These are phyloP conservation scores for Linnemannia hyalina DNA, from an alignment of 192 early-diverging fungal species.

Conservation along the genomic window DNA sequence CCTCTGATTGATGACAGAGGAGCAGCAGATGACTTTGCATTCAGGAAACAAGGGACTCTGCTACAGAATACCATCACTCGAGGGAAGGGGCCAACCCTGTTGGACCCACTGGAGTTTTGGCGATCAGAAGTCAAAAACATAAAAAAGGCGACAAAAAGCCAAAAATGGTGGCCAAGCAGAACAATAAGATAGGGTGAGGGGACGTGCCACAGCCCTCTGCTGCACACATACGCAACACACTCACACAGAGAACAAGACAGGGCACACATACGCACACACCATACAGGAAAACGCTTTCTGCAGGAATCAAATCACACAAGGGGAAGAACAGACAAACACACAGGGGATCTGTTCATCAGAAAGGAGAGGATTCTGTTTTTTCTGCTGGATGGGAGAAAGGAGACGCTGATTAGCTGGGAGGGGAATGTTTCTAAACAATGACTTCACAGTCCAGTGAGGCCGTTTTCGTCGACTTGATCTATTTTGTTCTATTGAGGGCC, in stretches of 20 bases:
- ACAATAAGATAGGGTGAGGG: constrained; percentile 2
- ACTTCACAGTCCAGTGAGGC: neutral
- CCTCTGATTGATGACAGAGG: neutral
- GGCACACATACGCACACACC: neutral
- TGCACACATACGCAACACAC: neutral
- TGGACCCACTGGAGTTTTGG: constrained; percentile 37
- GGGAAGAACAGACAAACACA: neutral
- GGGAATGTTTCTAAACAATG: neutral
- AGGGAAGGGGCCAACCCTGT: neutral
- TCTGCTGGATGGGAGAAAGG: neutral
- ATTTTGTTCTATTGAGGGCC: constrained; percentile 7
- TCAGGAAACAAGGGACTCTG: neutral
- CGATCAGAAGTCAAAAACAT: constrained; percentile 22
- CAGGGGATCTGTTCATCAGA: neutral
- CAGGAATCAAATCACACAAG: neutral
- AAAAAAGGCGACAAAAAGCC: neutral
- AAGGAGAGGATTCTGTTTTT: neutral
- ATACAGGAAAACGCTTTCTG: neutral
- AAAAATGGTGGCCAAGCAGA: constrained; percentile 31
- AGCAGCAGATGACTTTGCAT: neutral
- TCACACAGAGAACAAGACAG: too few species aligned
- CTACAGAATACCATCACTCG: neutral
- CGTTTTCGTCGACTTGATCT: neutral
- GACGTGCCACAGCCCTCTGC: constrained; percentile 16
- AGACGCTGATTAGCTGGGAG: neutral